Evolutionary conservation across 2,329 filamentous ascomycete genomes (phyloP).

Genomic region (Penicillium sp.): DNA sequence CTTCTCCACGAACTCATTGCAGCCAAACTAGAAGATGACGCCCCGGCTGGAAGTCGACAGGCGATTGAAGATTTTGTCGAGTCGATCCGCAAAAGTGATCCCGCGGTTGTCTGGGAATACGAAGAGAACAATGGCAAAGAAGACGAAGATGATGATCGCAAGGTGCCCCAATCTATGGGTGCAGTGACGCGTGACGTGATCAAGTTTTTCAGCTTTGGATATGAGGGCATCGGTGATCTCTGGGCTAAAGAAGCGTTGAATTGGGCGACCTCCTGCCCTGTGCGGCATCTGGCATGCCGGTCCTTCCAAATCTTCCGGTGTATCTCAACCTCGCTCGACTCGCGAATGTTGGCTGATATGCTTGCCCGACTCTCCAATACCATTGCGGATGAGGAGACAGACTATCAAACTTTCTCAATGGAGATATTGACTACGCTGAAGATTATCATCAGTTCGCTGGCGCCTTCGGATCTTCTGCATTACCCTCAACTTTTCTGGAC

Average conservation of each 20-base stretch:
- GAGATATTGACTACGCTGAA: slow-evolving; percentile 94
- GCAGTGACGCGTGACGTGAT: slow-evolving; percentile 78
- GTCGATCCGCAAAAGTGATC: slow-evolving; percentile 77
- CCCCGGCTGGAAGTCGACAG: slow-evolving; percentile 64
- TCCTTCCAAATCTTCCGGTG: slow-evolving; percentile 98
- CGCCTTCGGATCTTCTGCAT: slow-evolving; percentile 73
- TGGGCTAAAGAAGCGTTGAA: slow-evolving; percentile 88
- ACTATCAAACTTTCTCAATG: slow-evolving; percentile 96
- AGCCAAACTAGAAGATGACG: slow-evolving; percentile 69
- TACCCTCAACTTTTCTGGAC: slow-evolving; percentile 98
- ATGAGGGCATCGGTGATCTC: slow-evolving; percentile 81
- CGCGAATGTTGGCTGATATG: slow-evolving; percentile 95
- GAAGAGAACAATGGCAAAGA: slow-evolving; percentile 82
- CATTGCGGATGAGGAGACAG: slow-evolving; percentile 88
- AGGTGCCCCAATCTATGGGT: slow-evolving; percentile 85
- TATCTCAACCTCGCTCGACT: slow-evolving; percentile 84
- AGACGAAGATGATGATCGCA: slow-evolving; percentile 69
- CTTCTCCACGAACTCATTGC: slow-evolving; percentile 95
- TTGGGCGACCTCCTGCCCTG: slow-evolving; percentile 96
- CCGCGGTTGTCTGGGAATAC: slow-evolving; percentile 87
- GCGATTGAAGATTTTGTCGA: slow-evolving; percentile 87
- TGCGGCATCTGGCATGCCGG: slow-evolving; percentile 88
- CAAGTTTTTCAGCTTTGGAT: slow-evolving; percentile 78
- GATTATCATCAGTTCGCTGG: slow-evolving; percentile 82
- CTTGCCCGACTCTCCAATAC: slow-evolving; percentile 92